Base-by-base conservation (phyloP, 352 stramenopile genomes). In the Phytophthora multivora region DNA sequence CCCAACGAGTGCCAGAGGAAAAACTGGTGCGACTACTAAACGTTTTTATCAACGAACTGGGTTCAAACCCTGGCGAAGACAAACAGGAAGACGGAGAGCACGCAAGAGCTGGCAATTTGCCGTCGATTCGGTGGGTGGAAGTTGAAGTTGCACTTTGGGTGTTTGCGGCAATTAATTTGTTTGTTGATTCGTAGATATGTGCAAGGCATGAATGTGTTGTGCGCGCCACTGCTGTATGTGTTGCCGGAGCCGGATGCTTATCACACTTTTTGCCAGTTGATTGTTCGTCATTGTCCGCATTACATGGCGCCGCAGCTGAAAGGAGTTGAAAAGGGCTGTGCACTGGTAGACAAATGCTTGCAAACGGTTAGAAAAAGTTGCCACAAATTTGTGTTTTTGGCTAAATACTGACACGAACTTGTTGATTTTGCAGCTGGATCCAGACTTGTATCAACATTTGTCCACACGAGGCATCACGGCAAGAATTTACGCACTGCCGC, bases 131-230 rank as follows among this genome's bases (percentile, higher is more conserved):
- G 77, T 86, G 40, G 1, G 36, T 49, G 25, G 23, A 2, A 50
- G 18, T 33, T 42, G 11, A 30, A 30, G 38, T 31, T 43, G 9
- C n/a, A 13, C 38, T 25, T 12, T 52, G 46, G 51, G 6, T n/a
- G n/a, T 38, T 50, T 65, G 35, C 36, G 16, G 33, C 15, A 13
- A 33, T 31, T 40, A 52, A 40, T n/a, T 39, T 52, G 8, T 35
- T 12, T 25, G 48, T 16, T 9, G 1, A 31, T 39, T 9, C 1
- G 28, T 45, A 85, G 79, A 54, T 98, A 98, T 57, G 91, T 98
- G n/a, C 91, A 98, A 63, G 91, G 91, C 39, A 97, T 98, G 89
- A 97, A 97, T 59, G 79, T 97, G 19, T 51, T 98, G 15, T 96
- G 86, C 52, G 90, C 88, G 11, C 89, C 91, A 41, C 67, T 98